phyloP scores from a whole-genome alignment of 2,329 filamentous ascomycete species.

The Zymoseptoria pseudotritici region DNA sequence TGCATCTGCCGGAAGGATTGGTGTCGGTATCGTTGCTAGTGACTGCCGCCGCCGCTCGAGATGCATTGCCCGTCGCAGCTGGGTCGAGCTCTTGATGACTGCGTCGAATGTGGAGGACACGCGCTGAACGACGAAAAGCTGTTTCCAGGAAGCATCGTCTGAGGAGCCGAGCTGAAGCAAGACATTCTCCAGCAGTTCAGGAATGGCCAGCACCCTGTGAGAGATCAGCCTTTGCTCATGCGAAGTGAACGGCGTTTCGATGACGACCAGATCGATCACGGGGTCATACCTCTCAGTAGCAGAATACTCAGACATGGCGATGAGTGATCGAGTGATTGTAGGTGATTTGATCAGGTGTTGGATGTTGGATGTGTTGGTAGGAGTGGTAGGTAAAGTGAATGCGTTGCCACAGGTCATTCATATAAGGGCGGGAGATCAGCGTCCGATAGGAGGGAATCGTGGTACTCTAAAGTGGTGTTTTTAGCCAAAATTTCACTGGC shows the following conservation, averaged over 20 bases:
- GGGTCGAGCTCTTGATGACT: slow-evolving; percentile 13
- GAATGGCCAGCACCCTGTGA: slow-evolving; percentile 5
- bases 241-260: no score
- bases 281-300: background rate
- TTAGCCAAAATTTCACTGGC: background rate
- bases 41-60: slow-evolving; percentile 6
- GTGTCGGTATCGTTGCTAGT: background rate
- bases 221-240: background rate
- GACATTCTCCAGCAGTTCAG: slow-evolving; percentile 17
- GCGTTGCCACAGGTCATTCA: background rate
- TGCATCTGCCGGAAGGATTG: background rate
- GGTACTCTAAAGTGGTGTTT: background rate
- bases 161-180: slow-evolving; percentile 13
- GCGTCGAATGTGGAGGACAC: slow-evolving; percentile 14
- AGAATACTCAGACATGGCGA: background rate
- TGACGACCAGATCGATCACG: background rate
- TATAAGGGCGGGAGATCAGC: background rate
- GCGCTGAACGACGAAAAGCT: slow-evolving; percentile 15
- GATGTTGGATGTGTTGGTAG: background rate
- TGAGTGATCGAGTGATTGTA: background rate
- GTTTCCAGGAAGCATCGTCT: slow-evolving; percentile 11
- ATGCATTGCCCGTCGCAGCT: slow-evolving; percentile 13
- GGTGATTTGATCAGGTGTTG: background rate
- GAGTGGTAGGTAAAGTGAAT: background rate
- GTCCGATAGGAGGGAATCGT: background rate